A percentile compares a stretch with the other conserved stretches of the same genome.
Evolutionary conservation across 1,284 basidiomycete genomes (phyloP).

Genomic region (Cystobasidiaceae sp.): DNA sequence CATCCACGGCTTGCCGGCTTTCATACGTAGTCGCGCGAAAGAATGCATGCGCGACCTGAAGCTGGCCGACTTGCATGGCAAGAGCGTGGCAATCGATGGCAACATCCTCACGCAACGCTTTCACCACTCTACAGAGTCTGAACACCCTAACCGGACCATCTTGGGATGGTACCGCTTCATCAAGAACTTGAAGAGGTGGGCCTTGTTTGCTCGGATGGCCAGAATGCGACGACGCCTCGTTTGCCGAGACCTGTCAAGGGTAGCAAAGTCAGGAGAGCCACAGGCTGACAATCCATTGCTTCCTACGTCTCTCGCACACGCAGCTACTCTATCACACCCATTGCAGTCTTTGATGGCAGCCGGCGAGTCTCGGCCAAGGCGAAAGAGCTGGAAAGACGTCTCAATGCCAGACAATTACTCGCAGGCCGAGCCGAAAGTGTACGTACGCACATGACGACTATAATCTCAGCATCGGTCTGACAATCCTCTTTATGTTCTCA

Average conservation of each 20-base stretch:
- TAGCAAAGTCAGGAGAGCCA: not conserved
- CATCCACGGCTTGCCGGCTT: constrained; percentile 12
- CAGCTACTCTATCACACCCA: constrained; percentile 20
- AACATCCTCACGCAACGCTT: constrained; percentile 30
- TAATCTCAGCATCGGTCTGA: not conserved
- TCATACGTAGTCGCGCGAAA: constrained; percentile 10
- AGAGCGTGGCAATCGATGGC: constrained; percentile 31
- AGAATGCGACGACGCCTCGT: no score
- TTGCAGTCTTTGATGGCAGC: constrained; percentile 32
- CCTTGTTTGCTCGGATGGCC: not conserved
- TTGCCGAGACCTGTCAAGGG: no score
- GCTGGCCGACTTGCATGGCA: constrained; percentile 6
- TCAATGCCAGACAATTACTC: constrained; percentile 10
- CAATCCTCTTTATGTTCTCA: not conserved
- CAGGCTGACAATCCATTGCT: no score
- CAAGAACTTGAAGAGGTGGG: constrained; percentile 12
- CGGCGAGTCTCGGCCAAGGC: constrained; percentile 26
- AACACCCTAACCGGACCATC: constrained; percentile 19
- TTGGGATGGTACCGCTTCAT: constrained; percentile 34
- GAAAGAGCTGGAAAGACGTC: constrained; percentile 24
- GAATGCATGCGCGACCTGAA: constrained; percentile 6
- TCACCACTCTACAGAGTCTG: constrained; percentile 9
- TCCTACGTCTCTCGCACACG: no score
- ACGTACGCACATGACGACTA: not conserved
- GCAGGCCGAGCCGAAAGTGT: constrained; percentile 15